These are phyloP conservation scores for Alternaria panax DNA, from an alignment of 2,329 filamentous ascomycete species.

Conservation along the genomic window DNA sequence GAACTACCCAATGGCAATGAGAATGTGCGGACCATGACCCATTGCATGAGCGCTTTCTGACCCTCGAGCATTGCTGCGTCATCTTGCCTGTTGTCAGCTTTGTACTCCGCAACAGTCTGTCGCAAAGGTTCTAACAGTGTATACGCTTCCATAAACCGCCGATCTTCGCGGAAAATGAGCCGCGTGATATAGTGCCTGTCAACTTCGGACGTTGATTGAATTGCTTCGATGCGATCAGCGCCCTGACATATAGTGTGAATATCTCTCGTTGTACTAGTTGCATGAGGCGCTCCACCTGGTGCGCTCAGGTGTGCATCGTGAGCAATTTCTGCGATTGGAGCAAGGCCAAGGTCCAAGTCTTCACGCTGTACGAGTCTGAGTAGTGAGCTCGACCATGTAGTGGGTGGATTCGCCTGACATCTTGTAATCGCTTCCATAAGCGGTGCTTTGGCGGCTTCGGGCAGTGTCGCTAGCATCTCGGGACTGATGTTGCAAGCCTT, in stretches of 20 bases:
- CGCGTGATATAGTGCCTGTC: conserved; percentile 83
- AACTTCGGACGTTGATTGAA: conserved; percentile 81
- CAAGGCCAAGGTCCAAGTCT: conserved; percentile 67
- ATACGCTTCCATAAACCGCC: conserved; percentile 85
- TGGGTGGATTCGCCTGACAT: conserved; percentile 82
- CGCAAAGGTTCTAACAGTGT: conserved; percentile 85
- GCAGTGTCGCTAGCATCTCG: conserved; percentile 78
- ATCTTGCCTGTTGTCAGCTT: conserved; percentile 76
- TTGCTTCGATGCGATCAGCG: conserved; percentile 68
- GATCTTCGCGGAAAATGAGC: conserved; percentile 89
- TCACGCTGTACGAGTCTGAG: conserved; percentile 80
- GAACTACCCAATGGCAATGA: conserved; percentile 88
- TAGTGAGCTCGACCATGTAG: conserved; percentile 74
- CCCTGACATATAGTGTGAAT: conserved; percentile 78
- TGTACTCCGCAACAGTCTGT: conserved; percentile 78
- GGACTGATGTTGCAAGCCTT: conserved; percentile 71
- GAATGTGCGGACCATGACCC: conserved; percentile 84
- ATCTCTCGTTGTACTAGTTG: conserved; percentile 61
- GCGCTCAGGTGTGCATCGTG: conserved; percentile 36
- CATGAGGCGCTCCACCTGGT: conserved; percentile 21
- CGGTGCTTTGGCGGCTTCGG: conserved; percentile 81
- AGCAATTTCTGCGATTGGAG: conserved; percentile 25
- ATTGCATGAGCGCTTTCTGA: conserved; percentile 88
- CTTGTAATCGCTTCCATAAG: conserved; percentile 84
- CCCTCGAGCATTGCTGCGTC: conserved; percentile 89